Base-by-base conservation (phyloP, 2,329 filamentous ascomycete species). In the Cladosporium sp. region DNA sequence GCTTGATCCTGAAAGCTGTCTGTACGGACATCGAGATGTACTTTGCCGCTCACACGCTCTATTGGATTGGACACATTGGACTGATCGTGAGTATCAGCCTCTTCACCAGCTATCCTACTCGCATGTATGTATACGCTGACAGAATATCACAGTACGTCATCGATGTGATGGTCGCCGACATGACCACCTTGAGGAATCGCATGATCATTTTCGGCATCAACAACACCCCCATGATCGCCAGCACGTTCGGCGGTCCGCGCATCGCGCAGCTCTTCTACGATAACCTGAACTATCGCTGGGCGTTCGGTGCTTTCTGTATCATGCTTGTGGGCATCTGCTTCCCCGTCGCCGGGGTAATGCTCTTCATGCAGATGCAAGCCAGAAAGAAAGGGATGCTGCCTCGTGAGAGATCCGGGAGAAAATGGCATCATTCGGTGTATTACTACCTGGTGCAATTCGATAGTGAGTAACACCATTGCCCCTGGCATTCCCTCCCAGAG, bases 141-240 rank as follows among this genome's bases (percentile, higher is more conserved):
- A 14, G 44, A 26, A 28, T 35, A 83, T 84, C 8, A 31, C 81
- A 82, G 55, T 90, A 89, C 70, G 83, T 84, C 29, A 78, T 90
- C 14, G 83, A 83, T 66, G 83, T 91, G 33, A 87, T 91, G 72
- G 85, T 89, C 67, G 87, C 89, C 26, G 89, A 91, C 70, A 89
- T 88, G 1, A 88, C 89, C 0, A 82, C 83, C n/a, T 79, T 91
- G 46, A 82, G 84, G 66, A 89, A 90, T 71, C 83, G 89, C 72
- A 86, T 85, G 11, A 80, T 91, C 64, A 84, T 88, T 70, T 85
- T 87, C 52, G 86, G 88, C 2, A 82, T 90, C 65, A 84, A 86
- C 12, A 82, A 82, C 52, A 86, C 89, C 0, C 89, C 89, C 0
- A 89, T 88, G 70, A 84, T 91, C 67, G 82, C 86, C 69, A 90